These are phyloP conservation scores for Polychytrium aggregatum DNA, from an alignment of 192 early-diverging fungal genomes.

Conservation along the genomic window DNA sequence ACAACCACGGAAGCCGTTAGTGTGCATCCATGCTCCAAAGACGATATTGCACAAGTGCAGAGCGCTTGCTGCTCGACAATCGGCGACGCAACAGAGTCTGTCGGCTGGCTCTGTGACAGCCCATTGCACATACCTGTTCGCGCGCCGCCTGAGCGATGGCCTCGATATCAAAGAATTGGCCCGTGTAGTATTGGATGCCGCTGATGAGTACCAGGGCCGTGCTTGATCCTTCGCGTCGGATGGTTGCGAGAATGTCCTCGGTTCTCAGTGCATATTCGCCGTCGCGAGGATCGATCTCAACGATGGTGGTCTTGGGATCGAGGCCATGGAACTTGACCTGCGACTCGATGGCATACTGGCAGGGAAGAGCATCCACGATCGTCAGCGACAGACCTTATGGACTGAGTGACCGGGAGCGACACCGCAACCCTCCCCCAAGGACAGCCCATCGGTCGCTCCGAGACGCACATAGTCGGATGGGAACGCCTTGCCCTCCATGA, in stretches of 20 bases:
- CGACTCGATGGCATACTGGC: slow-evolving; percentile 76
- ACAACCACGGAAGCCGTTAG: not conserved
- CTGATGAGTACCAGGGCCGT: slow-evolving; percentile 83
- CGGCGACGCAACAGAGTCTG: no score
- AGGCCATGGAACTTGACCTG: slow-evolving; percentile 77
- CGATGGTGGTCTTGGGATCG: slow-evolving; percentile 56
- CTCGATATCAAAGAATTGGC: slow-evolving; percentile 72
- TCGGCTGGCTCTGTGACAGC: no score
- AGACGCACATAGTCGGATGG: slow-evolving; percentile 74
- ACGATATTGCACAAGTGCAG: no score
- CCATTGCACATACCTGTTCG: no score
- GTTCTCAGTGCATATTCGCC: slow-evolving; percentile 63
- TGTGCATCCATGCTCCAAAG: not conserved
- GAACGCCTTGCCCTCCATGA: slow-evolving; percentile 88
- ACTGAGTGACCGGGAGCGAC: not conserved
- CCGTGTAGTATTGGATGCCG: slow-evolving; percentile 94
- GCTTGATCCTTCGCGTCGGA: slow-evolving; percentile 57
- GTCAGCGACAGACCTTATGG: not conserved
- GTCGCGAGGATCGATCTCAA: slow-evolving; percentile 59
- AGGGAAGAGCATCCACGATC: not conserved
- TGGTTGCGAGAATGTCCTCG: slow-evolving; percentile 68
- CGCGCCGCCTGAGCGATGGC: slow-evolving; percentile 74
- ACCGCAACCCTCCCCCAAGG: not conserved
- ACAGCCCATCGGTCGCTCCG: not conserved
- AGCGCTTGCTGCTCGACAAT: no score